Evolutionary conservation across 1,284 basidiomycete genomes (phyloP).

Genomic region (Pseudozyma sp.): DNA sequence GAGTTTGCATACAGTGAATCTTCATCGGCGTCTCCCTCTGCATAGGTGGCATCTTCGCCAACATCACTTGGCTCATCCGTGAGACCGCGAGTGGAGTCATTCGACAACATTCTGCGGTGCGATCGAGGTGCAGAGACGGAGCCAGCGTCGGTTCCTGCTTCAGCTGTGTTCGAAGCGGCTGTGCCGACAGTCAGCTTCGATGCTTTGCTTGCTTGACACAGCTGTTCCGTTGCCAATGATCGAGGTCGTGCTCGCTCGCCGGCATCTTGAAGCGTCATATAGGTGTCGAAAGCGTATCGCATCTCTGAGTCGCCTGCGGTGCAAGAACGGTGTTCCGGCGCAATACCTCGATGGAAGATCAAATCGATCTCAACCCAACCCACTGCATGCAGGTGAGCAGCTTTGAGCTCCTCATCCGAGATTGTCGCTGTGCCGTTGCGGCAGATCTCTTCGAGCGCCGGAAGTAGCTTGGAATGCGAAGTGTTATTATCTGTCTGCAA

Average conservation of each 20-base stretch:
- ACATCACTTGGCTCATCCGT: conserved; percentile 15
- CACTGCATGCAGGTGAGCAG: conserved; percentile 32
- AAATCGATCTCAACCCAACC: conserved; percentile 59
- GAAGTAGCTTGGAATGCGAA: conserved; percentile 23
- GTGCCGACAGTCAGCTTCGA: conserved; percentile 1
- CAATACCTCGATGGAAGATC: conserved; percentile 57
- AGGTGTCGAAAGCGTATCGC: conserved; percentile 58
- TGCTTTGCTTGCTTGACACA: conserved; percentile 11
- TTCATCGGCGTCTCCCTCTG: conserved; percentile 11
- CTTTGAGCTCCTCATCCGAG: conserved; percentile 27
- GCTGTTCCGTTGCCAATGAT: conserved; percentile 18
- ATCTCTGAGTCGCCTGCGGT: conserved; percentile 58
- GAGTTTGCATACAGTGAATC: conserved; percentile 44
- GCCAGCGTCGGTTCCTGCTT: conserved; percentile 6
- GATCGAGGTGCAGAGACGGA: conserved; percentile 5
- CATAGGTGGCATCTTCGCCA: conserved; percentile 32
- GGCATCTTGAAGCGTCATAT: conserved; percentile 47
- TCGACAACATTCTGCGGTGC: conserved; percentile 21
- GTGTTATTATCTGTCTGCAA: conserved; percentile 20
- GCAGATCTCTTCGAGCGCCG: conserved; percentile 55
- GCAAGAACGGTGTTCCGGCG: conserved; percentile 49
- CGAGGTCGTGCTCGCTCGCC: conserved; percentile 49
- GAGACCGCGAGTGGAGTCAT: conserved; percentile 12
- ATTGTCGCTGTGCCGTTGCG: conserved; percentile 18
- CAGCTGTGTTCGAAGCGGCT: conserved; percentile 1